These are phyloP conservation scores for barrel medic (Medicago truncatula) DNA, from an alignment of 306 rosid genomes.

Conservation along the genomic window MtrunA17r5.0-ANR NC_053048.1:45618001-45618500, in stretches of 20 bases:
- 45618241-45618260: conserved; percentile 51
- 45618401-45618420: conserved; percentile 60
- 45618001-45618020: conserved; percentile 41
- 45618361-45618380: conserved; percentile 39
- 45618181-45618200: conserved; percentile 51
- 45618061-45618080: conserved; percentile 49
- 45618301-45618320: conserved; percentile 41
- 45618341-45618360: conserved; percentile 45
- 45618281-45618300: conserved; percentile 43
- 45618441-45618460: conserved; percentile 53
- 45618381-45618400: conserved; percentile 58
- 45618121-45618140: conserved; percentile 53
- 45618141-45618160: conserved; percentile 46
- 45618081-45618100: conserved; percentile 52
- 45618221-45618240: conserved; percentile 57
- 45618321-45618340: conserved; percentile 41
- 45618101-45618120: conserved; percentile 55
- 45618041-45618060: conserved; percentile 39
- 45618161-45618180: conserved; percentile 47
- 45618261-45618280: conserved; percentile 51
- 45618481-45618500: conserved; percentile 56
- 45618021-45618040: conserved; percentile 41
- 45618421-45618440: conserved; percentile 53
- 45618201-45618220: conserved; percentile 49
- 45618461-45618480: conserved; percentile 49